A percentile compares a stretch with the other conserved stretches of the same genome.
Conservation (phyloP, 2,329 filamentous ascomycete species). For the Apiospora rasikravindrae region DNA sequence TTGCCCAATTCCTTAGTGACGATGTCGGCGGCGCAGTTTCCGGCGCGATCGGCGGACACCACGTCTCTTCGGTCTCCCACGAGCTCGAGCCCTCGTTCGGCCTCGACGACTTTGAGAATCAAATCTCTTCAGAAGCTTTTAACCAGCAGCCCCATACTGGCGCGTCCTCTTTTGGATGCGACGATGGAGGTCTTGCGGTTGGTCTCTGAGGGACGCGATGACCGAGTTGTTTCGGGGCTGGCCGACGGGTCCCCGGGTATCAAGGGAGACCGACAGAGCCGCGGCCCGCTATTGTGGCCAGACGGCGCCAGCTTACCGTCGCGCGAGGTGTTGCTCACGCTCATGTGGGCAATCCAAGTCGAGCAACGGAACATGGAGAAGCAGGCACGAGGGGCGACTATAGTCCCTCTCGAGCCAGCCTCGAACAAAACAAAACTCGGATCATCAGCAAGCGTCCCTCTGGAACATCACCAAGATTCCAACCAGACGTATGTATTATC, state of each 20-base stretch:
- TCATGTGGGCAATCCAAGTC: conserved; percentile 42
- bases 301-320: conserved; percentile 44
- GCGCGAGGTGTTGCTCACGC: conserved; percentile 42
- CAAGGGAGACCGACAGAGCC: conserved; percentile 39
- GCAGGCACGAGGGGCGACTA: conserved; percentile 24
- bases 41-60: conserved; percentile 55
- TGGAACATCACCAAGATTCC: conserved; percentile 17
- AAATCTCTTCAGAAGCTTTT: conserved; percentile 68
- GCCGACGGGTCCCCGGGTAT: conserved; percentile 41
- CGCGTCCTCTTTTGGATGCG: conserved; percentile 76
- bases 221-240: conserved; percentile 47
- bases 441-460: conserved; percentile 23
- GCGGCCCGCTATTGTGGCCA: conserved; percentile 41
- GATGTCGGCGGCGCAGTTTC: conserved; percentile 51
- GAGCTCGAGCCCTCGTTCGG: conserved; percentile 57
- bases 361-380: conserved; percentile 38
- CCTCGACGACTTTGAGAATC: conserved; percentile 64
- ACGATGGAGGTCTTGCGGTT: conserved; percentile 76
- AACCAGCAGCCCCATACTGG: conserved; percentile 75
- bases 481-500: conserved; percentile 25
- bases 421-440: conserved; percentile 20
- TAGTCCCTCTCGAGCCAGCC: conserved; percentile 24
- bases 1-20: conserved; percentile 60
- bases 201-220: conserved; percentile 63
- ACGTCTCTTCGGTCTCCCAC: conserved; percentile 54